Conservation (phyloP, 2,329 filamentous ascomycete genomes). For the Aspergillus sojae region DNA sequence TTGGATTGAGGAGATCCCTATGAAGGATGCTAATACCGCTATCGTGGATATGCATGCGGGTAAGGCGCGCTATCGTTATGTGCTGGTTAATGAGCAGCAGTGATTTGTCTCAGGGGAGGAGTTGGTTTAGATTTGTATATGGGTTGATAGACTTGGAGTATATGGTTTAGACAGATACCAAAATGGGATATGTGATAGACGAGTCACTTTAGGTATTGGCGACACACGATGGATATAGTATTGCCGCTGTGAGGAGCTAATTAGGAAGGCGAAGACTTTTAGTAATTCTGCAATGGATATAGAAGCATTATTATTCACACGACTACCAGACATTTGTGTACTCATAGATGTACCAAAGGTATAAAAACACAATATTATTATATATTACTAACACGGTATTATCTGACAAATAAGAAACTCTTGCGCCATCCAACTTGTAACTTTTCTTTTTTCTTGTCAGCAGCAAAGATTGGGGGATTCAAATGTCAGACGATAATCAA, state of each 20-base stretch:
- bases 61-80: conserved; percentile 51
- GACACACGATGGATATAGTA: neutral
- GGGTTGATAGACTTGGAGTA: neutral
- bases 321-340: neutral
- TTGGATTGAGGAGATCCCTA: conserved; percentile 46
- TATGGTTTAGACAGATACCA: neutral
- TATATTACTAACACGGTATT: conserved; percentile 4
- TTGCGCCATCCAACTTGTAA: neutral
- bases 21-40: conserved; percentile 49
- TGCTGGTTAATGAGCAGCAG: conserved; percentile 46
- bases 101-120: conserved; percentile 1
- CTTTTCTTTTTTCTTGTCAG: conserved; percentile 2
- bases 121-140: neutral
- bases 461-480: neutral
- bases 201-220: neutral
- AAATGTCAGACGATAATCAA: conserved; percentile 6
- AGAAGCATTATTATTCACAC: neutral
- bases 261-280: neutral
- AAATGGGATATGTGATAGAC: neutral
- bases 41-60: conserved; percentile 49
- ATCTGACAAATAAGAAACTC: conserved; percentile 9
- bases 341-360: neutral
- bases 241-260: too few relatives aligned
- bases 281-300: neutral
- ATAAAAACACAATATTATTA: conserved; percentile 40